Conservation (phyloP, 2,329 filamentous ascomycete genomes). For the Chaetothyriales sp. region DNA sequence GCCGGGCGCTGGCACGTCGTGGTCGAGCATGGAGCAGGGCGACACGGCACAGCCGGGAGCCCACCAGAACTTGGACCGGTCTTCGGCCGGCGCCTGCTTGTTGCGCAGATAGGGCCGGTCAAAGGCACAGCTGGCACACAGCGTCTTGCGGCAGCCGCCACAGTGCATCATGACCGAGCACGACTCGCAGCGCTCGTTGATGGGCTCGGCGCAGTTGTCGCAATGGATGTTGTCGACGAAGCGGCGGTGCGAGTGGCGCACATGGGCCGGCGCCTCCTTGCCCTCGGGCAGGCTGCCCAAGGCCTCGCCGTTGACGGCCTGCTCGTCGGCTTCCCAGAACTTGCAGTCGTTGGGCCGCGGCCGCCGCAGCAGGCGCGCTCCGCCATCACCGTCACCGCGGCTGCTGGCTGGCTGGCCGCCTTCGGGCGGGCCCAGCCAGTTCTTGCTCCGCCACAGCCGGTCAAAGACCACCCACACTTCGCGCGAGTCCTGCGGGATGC, state of each 20-base stretch:
- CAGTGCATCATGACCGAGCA: constrained; percentile 50
- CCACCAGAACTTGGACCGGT: constrained; percentile 41
- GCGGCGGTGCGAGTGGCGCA: constrained; percentile 38
- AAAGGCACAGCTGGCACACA: constrained; percentile 47
- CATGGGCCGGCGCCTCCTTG: constrained; percentile 41
- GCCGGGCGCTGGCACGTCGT: constrained; percentile 9
- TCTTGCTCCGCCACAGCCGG: constrained; percentile 45
- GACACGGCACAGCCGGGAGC: constrained; percentile 42
- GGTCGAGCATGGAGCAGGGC: constrained; percentile 47
- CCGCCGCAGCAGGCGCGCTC: no score
- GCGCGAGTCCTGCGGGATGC: constrained; percentile 40
- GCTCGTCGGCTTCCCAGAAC: constrained; percentile 44
- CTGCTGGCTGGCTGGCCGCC: constrained; percentile 7
- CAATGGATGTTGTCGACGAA: constrained; percentile 43
- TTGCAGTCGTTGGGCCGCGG: constrained; percentile 26
- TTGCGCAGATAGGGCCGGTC: constrained; percentile 37
- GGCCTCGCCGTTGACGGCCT: constrained; percentile 41
- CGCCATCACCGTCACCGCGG: constrained; percentile 7
- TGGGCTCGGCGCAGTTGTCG: constrained; percentile 39
- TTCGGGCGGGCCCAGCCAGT: constrained; percentile 39
- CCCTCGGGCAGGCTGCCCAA: constrained; percentile 38
- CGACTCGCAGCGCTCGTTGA: constrained; percentile 45
- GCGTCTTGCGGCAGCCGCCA: constrained; percentile 45
- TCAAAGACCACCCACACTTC: constrained; percentile 52
- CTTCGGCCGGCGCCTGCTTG: constrained; percentile 19